Evolutionary conservation across 2,329 filamentous ascomycete genomes (phyloP).

Genomic region (Shiraia bambusicola): DNA sequence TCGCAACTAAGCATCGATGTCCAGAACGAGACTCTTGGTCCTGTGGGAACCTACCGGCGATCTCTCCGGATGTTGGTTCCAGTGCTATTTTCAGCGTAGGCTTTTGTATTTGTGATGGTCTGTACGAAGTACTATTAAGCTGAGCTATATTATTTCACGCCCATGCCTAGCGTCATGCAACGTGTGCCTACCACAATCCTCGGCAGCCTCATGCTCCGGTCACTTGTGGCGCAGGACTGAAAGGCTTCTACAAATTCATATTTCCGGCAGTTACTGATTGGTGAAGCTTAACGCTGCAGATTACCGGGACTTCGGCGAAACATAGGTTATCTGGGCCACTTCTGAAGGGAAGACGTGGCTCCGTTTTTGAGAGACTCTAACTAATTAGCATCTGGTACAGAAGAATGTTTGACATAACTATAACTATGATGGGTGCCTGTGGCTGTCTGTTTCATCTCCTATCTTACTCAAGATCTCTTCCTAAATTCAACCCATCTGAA

Average conservation of each 20-base stretch:
- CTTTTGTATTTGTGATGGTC: too few species aligned
- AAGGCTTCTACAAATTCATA: slow-evolving; percentile 9
- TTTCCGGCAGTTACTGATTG: slow-evolving; percentile 17
- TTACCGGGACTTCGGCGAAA: slow-evolving; percentile 9
- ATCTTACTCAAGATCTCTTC: not conserved
- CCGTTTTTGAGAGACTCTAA: not conserved
- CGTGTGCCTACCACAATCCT: slow-evolving; percentile 7
- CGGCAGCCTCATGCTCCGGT: slow-evolving; percentile 18
- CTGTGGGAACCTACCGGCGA: too few species aligned
- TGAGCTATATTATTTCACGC: slow-evolving; percentile 1
- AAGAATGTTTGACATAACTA: not conserved
- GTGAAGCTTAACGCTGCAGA: slow-evolving; percentile 10
- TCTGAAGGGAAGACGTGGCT: slow-evolving; percentile 3
- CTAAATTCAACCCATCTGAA: slow-evolving; percentile 8
- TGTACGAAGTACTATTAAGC: too few species aligned
- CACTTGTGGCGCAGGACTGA: slow-evolving; percentile 10
- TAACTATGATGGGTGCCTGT: not conserved
- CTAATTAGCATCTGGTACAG: too few species aligned
- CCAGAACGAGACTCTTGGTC: too few species aligned
- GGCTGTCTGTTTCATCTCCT: not conserved
- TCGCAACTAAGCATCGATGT: too few species aligned
- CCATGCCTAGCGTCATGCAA: slow-evolving; percentile 3
- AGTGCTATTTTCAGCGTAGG: too few species aligned
- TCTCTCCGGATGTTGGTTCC: too few species aligned
- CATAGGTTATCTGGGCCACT: not conserved